Percentiles rank a stretch among this genome's conserved stretches.
Evolutionary conservation across 2,329 filamentous ascomycete genomes (phyloP).

Genomic region (Fusarium pseudocircinatum): DNA sequence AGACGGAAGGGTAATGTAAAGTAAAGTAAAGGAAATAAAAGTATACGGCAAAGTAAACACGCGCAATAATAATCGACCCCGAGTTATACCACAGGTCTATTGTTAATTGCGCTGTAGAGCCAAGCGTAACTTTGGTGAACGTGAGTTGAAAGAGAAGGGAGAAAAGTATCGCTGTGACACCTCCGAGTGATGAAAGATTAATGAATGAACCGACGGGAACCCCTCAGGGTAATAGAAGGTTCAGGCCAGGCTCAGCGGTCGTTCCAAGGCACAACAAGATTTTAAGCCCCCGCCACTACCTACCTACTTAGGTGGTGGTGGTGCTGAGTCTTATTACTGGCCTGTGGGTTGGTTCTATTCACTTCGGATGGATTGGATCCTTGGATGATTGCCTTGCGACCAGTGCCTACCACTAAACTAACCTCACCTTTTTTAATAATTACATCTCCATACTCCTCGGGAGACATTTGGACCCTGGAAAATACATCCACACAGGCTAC

Average conservation of each 20-base stretch:
- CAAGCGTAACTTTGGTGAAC: slow-evolving; percentile 12
- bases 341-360: slow-evolving; percentile 22
- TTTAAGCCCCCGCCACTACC: neutral
- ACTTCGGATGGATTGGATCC: slow-evolving; percentile 18
- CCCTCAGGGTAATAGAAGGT: slow-evolving; percentile 7
- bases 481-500: neutral
- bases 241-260: neutral
- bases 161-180: slow-evolving; percentile 1
- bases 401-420: neutral
- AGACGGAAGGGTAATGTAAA: neutral
- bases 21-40: neutral
- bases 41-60: slow-evolving; percentile 1
- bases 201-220: neutral
- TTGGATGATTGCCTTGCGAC: neutral
- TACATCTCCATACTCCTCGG: neutral
- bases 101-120: slow-evolving; percentile 27
- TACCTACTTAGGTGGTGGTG: neutral
- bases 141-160: slow-evolving; percentile 3
- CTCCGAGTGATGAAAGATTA: neutral
- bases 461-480: slow-evolving; percentile 21
- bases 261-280: slow-evolving; percentile 11
- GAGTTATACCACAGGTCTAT: slow-evolving; percentile 13
- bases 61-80: slow-evolving; percentile 8
- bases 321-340: neutral
- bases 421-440: neutral